Evolutionary conservation across 1,284 basidiomycete genomes (phyloP), one percentile per base, ranked within the genome.

Genomic region (Microbotryomycetes sp.): DNA sequence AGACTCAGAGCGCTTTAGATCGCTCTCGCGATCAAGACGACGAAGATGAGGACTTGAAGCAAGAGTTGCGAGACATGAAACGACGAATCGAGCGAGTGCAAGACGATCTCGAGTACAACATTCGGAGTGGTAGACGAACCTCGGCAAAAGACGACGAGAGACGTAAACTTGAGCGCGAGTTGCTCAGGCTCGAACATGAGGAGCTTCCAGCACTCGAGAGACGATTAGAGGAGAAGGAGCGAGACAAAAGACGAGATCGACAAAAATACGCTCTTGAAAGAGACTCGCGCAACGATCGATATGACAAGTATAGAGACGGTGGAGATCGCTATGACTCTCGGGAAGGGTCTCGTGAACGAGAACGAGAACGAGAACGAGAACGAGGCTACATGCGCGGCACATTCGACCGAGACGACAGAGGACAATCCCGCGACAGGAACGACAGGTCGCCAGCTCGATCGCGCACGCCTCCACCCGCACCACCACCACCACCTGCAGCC

Each of bases 81-180:
- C 89, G 89, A 74, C 84, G 87, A 42, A 91, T 97, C 58, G 85
- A 86, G 72, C 81, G 92, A 23, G 83, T 99, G 9, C 87, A 92
- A 74, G 92, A 97, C 66, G 94, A 98, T 75, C 81, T 99, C 50
- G 93, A 97, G 52, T 92, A 94, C 72, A 84, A 87, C 59, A 85
- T 86, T 22, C 71, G 76, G n/a, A 84, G 87, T 22, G 89, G 91
- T 0, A 84, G 92, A 1, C 81, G 85, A 60, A 84, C 85, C 9
- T 76, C 80, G 5, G 81, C 83, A 9, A 91, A 90, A 75, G 90
- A 94, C 63, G 86, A 92, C 66, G 91, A 96, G 73, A 81, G 87
- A 56, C 80, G 96, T 32, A 84, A 86, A 72, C 81, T 96, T 25
- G 96, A 98, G 77, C 82, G 96, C 46, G 91, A 97, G 71, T 79